Conservation (phyloP, 768 basidiomycete genomes). For the Lactarius quietus region DNA sequence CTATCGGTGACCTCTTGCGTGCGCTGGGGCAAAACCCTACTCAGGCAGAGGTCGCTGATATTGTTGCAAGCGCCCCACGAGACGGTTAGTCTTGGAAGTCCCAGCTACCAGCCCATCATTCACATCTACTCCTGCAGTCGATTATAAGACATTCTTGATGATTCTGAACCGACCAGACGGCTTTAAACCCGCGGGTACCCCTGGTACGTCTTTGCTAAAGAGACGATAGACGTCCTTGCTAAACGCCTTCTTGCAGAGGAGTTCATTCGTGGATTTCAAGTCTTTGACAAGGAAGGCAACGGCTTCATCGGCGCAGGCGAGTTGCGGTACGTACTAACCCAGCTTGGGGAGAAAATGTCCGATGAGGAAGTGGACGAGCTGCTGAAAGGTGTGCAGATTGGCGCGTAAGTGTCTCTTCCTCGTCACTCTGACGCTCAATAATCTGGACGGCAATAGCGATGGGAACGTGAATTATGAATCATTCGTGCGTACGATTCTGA, state of each 20-base stretch:
- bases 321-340: conserved; percentile 76
- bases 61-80: conserved; percentile 65
- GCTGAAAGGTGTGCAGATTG: conserved; percentile 92
- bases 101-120: neutral
- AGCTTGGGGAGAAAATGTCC: conserved; percentile 96
- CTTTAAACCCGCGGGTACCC: conserved; percentile 95
- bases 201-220: conserved; percentile 53
- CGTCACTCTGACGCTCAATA: conserved; percentile 5
- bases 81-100: conserved; percentile 52
- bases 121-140: conserved; percentile 49
- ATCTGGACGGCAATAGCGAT: conserved; percentile 50
- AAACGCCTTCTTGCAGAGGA: conserved; percentile 59
- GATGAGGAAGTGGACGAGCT: conserved; percentile 98
- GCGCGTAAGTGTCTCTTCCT: conserved; percentile 53
- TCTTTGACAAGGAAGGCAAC: conserved; percentile 95
- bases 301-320: conserved; percentile 91
- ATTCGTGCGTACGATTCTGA: conserved; percentile 91
- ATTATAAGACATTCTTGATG: conserved; percentile 86
- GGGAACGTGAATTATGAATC: conserved; percentile 98
- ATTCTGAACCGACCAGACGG: conserved; percentile 95
- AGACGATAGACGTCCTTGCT: neutral
- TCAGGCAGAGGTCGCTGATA: conserved; percentile 90
- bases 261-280: conserved; percentile 98
- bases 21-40: conserved; percentile 99
- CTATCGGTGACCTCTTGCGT: conserved; percentile 87